Conservation (phyloP, 2,329 filamentous ascomycete genomes). For the Moelleriella libera region DNA sequence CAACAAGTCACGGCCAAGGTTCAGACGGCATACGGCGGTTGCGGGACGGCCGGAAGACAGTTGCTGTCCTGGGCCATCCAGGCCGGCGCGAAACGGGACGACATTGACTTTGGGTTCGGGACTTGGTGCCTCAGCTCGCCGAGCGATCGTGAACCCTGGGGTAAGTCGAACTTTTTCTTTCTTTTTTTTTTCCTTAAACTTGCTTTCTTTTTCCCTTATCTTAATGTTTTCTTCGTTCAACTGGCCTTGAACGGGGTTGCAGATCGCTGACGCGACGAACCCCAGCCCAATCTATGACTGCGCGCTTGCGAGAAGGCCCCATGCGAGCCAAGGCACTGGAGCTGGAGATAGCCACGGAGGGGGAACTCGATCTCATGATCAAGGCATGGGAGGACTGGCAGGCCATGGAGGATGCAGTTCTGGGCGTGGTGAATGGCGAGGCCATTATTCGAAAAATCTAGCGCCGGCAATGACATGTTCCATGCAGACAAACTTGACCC, state of each 20-base stretch:
- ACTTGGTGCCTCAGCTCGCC: slow-evolving; percentile 15
- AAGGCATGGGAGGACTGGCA: slow-evolving; percentile 14
- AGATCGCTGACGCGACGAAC: neutral
- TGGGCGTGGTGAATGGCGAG: slow-evolving; percentile 16
- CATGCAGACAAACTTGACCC: neutral
- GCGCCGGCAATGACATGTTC: neutral
- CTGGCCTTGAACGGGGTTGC: neutral
- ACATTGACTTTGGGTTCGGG: slow-evolving; percentile 12
- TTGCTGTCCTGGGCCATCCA: slow-evolving; percentile 14
- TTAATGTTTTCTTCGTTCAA: too few relatives aligned
- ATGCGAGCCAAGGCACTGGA: slow-evolving; percentile 12
- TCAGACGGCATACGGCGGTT: slow-evolving; percentile 11
- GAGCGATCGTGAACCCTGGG: slow-evolving; percentile 12
- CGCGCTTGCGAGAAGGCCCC: slow-evolving; percentile 10
- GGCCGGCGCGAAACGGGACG: slow-evolving; percentile 10
- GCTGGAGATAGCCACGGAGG: slow-evolving; percentile 10
- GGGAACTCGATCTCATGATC: slow-evolving; percentile 13
- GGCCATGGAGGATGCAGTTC: slow-evolving; percentile 11
- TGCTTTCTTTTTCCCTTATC: neutral
- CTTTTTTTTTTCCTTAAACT: neutral
- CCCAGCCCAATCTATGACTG: slow-evolving; percentile 12
- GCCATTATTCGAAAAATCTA: slow-evolving; percentile 10
- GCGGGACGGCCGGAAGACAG: slow-evolving; percentile 12
- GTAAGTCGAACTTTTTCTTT: slow-evolving; percentile 6
- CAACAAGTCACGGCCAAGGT: slow-evolving; percentile 9